Evolutionary conservation across 2,329 filamentous ascomycete genomes (phyloP).

Genomic region (Ophiosphaerella korrae): DNA sequence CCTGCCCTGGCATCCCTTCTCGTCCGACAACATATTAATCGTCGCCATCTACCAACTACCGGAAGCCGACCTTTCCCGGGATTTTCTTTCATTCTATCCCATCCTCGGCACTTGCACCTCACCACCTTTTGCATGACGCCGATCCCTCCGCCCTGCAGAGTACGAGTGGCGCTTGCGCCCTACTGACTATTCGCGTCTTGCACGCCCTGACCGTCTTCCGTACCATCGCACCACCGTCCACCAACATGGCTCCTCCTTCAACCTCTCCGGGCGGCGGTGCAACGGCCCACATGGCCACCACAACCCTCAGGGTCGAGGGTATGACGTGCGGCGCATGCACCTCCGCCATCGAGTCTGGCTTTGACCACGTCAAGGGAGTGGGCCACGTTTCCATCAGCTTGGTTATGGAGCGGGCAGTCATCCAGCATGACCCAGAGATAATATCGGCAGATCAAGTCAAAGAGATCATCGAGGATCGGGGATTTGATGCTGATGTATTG

Average conservation of each 20-base stretch:
- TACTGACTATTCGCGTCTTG: conserved; percentile 13
- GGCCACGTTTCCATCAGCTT: conserved; percentile 89
- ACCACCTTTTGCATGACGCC: conserved; percentile 14
- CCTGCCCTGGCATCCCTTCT: too few species aligned
- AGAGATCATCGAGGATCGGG: conserved; percentile 88
- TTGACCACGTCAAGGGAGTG: conserved; percentile 80
- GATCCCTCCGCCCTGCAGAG: conserved; percentile 11
- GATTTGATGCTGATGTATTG: conserved; percentile 90
- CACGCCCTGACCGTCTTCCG: background rate
- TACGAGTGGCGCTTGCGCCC: conserved; percentile 16
- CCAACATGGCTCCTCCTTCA: conserved; percentile 31
- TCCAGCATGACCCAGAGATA: conserved; percentile 80
- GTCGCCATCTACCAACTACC: conserved; percentile 31
- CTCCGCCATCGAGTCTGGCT: conserved; percentile 90
- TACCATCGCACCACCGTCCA: conserved; percentile 7
- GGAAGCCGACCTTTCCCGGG: conserved; percentile 37
- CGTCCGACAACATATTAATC: conserved; percentile 20
- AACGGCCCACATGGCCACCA: conserved; percentile 74
- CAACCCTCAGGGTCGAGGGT: conserved; percentile 86
- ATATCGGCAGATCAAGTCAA: conserved; percentile 76
- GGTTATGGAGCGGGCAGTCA: conserved; percentile 93
- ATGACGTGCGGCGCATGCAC: conserved; percentile 92
- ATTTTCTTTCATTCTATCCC: conserved; percentile 10
- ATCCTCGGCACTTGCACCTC: conserved; percentile 5
- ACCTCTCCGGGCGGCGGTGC: conserved; percentile 21